phyloP scores from a whole-genome alignment of 2,329 filamentous ascomycete genomes.

The Penicillium sp. region DNA sequence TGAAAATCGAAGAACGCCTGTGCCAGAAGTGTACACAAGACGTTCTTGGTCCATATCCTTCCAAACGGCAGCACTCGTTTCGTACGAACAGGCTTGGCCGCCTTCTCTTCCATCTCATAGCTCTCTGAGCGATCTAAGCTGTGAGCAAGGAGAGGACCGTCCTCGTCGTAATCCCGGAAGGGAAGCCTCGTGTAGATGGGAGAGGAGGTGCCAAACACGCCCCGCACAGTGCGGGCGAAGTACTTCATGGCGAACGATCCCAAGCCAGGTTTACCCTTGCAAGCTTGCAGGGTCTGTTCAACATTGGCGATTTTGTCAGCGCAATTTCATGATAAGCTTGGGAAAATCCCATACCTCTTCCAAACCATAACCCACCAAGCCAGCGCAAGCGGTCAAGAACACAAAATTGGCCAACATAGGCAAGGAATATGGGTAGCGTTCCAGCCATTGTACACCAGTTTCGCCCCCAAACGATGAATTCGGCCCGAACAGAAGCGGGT shows the following conservation, averaged over 20 bases:
- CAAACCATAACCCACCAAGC: constrained; percentile 56
- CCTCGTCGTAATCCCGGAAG: constrained; percentile 35
- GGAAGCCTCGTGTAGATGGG: constrained; percentile 31
- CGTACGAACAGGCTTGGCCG: constrained; percentile 32
- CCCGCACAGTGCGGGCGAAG: constrained; percentile 24
- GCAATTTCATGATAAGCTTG: no score
- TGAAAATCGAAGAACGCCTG: constrained; percentile 69
- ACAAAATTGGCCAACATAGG: constrained; percentile 61
- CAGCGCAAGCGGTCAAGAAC: constrained; percentile 52
- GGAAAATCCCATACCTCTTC: constrained; percentile 47
- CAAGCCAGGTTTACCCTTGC: constrained; percentile 44
- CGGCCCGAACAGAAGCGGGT: constrained; percentile 58
- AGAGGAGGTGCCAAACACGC: constrained; percentile 28
- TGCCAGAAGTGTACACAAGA: constrained; percentile 53
- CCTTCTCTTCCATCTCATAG: constrained; percentile 38
- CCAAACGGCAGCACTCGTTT: constrained; percentile 44
- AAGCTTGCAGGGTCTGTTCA: constrained; percentile 42
- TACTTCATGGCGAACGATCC: constrained; percentile 34
- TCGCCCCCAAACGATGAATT: constrained; percentile 52
- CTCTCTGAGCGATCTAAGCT: constrained; percentile 28
- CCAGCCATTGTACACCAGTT: constrained; percentile 56
- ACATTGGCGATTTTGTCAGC: no score
- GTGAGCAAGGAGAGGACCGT: constrained; percentile 31
- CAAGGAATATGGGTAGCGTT: constrained; percentile 59
- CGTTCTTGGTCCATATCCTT: constrained; percentile 52